Percentiles rank a stretch among this genome's conserved stretches.
Evolutionary conservation across 208 protist species (phyloP).

Genomic region (Lotmaria passim): DNA sequence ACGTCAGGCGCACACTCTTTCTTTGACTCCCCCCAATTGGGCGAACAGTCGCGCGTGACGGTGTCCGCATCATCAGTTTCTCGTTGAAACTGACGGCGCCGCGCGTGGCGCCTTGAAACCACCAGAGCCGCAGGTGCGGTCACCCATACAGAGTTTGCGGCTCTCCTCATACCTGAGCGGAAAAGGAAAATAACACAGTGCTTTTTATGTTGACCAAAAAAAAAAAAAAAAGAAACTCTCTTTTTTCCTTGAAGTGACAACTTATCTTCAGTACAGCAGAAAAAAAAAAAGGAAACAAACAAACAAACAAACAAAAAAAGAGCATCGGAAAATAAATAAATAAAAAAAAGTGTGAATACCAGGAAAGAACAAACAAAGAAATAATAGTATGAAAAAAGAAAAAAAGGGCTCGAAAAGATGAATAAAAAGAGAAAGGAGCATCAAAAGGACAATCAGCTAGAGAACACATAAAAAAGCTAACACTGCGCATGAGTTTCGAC

Average conservation of each 20-base stretch:
- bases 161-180: not conserved
- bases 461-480: too few species aligned
- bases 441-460: not conserved
- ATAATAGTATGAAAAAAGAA: not conserved
- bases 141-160: not conserved
- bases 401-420: not conserved
- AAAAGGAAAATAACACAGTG: not conserved
- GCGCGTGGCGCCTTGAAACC: constrained; percentile 19
- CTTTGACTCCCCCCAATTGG: not conserved
- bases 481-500: too few species aligned
- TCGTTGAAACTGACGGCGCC: constrained; percentile 12
- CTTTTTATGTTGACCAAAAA: not conserved
- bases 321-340: not conserved
- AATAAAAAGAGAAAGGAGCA: not conserved
- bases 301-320: constrained; percentile 7
- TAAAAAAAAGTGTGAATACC: not conserved
- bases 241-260: not conserved
- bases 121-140: not conserved
- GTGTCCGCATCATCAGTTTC: not conserved
- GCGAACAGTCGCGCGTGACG: not conserved
- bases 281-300: not conserved
- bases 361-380: not conserved
- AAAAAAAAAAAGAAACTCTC: not conserved
- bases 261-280: not conserved
- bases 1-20: constrained; percentile 9